Percentiles rank a stretch among this genome's conserved stretches.
These are phyloP conservation scores for Phoma sp. DNA, from an alignment of 2,329 filamentous ascomycete genomes.

Conservation along the genomic window DNA sequence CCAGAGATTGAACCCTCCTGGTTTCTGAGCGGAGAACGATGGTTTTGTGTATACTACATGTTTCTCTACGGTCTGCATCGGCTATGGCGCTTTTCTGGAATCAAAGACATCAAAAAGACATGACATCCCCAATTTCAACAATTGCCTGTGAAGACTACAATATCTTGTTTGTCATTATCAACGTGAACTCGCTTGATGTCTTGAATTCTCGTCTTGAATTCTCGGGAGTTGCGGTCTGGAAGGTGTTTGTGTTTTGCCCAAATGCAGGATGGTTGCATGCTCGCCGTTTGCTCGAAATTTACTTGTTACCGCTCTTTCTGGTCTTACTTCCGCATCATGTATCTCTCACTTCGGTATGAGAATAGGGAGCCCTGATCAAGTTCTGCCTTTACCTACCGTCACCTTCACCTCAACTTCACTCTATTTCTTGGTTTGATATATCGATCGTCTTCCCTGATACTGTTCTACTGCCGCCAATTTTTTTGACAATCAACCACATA, in stretches of 20 bases:
- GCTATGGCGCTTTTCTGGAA: constrained; percentile 21
- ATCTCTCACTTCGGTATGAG: constrained; percentile 1
- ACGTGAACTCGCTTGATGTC: not conserved
- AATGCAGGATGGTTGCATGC: not conserved
- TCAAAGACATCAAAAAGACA: constrained; percentile 15
- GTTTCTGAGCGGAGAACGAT: constrained; percentile 67
- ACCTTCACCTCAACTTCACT: not conserved
- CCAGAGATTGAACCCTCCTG: constrained; percentile 91
- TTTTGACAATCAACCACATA: not conserved
- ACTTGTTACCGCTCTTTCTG: not conserved
- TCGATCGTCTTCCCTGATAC: not conserved
- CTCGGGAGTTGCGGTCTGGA: not conserved
- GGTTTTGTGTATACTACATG: constrained; percentile 36
- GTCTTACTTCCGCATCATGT: not conserved
- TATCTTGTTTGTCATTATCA: not conserved
- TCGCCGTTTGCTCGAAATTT: not conserved
- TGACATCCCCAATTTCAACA: not conserved
- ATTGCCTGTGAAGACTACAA: not conserved
- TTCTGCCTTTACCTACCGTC: constrained; percentile 3
- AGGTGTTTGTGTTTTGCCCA: not conserved
- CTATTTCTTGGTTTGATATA: not conserved
- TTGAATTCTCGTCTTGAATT: not conserved
- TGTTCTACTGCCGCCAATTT: not conserved
- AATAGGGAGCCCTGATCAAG: not conserved
- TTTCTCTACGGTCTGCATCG: constrained; percentile 30